Evolutionary conservation across 768 basidiomycete genomes (phyloP).

Genomic region (Mrakia frigida): DNA sequence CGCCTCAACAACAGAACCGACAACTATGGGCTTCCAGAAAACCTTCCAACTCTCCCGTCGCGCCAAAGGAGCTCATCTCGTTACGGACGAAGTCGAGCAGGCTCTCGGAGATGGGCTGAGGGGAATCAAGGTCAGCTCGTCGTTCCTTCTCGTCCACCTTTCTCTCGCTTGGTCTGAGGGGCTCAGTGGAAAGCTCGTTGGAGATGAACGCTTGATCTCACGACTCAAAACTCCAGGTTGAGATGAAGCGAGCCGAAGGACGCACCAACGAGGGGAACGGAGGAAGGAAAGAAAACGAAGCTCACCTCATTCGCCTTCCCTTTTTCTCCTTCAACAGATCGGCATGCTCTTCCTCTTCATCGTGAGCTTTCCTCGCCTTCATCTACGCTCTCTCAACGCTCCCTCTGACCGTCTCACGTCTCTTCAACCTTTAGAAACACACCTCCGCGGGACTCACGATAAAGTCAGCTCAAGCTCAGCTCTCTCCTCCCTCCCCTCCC

Average conservation of each 20-base stretch:
- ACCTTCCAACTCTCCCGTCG: conserved; percentile 55
- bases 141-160: background rate
- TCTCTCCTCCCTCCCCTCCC: background rate
- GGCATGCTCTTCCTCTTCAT: conserved; percentile 89
- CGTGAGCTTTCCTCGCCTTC: conserved; percentile 44
- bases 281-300: background rate
- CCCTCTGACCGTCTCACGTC: background rate
- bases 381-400: background rate
- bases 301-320: conserved; percentile 15
- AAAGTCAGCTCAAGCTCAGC: background rate
- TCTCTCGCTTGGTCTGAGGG: background rate
- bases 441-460: background rate
- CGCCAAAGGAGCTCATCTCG: conserved; percentile 60
- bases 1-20: background rate
- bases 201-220: background rate
- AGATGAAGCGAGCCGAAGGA: background rate
- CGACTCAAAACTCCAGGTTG: background rate
- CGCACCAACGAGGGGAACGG: background rate
- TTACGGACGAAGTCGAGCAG: conserved; percentile 67
- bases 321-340: conserved; percentile 48
- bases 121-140: conserved; percentile 55
- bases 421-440: background rate
- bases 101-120: conserved; percentile 66
- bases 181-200: background rate
- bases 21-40: conserved; percentile 80